These are phyloP conservation scores for Cudoniella acicularis DNA, from an alignment of 495 filamentous ascomycete species.

Conservation along the genomic window DNA sequence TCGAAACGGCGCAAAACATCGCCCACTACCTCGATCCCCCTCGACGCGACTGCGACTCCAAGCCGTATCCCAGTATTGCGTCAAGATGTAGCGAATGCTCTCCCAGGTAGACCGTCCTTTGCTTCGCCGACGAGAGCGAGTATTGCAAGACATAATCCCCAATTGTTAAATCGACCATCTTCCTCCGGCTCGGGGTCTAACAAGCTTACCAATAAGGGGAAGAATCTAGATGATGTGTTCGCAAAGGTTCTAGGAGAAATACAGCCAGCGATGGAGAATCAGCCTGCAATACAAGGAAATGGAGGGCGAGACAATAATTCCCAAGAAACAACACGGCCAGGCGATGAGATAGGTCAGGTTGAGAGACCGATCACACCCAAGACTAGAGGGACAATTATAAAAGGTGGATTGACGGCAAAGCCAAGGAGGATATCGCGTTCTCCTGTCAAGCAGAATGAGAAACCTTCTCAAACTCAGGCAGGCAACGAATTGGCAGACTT, in stretches of 20 bases:
- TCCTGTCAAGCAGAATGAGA: conserved; percentile 10
- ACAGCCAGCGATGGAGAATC: not conserved
- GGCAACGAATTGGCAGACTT: not conserved
- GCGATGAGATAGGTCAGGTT: not conserved
- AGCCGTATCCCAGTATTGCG: conserved; percentile 23
- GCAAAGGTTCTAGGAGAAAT: conserved; percentile 14
- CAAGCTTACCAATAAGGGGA: conserved; percentile 11
- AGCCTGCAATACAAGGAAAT: not conserved
- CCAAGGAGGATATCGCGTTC: conserved; percentile 23
- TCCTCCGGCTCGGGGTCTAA: conserved; percentile 18
- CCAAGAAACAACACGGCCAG: not conserved
- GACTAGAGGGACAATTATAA: conserved; percentile 6
- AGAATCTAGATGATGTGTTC: conserved; percentile 22
- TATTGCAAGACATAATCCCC: conserved; percentile 60
- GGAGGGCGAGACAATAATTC: not conserved
- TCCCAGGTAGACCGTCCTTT: conserved; percentile 50
- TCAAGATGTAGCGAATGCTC: conserved; percentile 9
- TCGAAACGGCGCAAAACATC: conserved; percentile 63
- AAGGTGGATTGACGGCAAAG: conserved; percentile 15
- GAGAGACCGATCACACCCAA: not conserved
- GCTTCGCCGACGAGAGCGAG: conserved; percentile 64
- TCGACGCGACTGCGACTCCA: conserved; percentile 26
- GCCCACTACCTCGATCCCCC: conserved; percentile 36
- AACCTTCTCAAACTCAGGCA: not conserved
- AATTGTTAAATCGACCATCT: conserved; percentile 47